Evolutionary conservation across 1,139 yeast genomes (phyloP).

Genomic region (Candida albicans): DNA sequence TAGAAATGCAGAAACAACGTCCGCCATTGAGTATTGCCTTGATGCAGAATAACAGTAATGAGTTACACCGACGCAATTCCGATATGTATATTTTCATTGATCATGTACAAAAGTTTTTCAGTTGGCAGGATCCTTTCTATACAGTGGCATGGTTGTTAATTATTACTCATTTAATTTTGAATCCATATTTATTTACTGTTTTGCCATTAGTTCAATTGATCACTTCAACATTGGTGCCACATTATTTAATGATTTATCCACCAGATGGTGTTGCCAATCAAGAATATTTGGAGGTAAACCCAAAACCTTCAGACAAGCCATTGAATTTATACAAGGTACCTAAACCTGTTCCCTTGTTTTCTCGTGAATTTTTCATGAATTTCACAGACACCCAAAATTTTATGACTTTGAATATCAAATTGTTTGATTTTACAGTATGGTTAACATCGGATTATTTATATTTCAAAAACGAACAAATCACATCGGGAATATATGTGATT

Average conservation of each 20-base stretch:
- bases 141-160: conserved; percentile 61
- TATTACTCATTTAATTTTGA: conserved; percentile 57
- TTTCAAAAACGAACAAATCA: conserved; percentile 63
- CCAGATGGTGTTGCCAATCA: conserved; percentile 28
- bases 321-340: conserved; percentile 53
- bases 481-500: conserved; percentile 51
- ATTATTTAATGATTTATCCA: conserved; percentile 50
- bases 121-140: conserved; percentile 65
- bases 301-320: conserved; percentile 57
- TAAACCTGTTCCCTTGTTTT: conserved; percentile 75
- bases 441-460: conserved; percentile 59
- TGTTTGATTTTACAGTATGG: conserved; percentile 57
- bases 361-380: conserved; percentile 75
- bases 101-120: conserved; percentile 49
- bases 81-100: conserved; percentile 62
- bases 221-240: conserved; percentile 65
- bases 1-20: conserved; percentile 58
- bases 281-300: conserved; percentile 37
- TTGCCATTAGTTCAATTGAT: conserved; percentile 57
- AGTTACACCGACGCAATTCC: conserved; percentile 64
- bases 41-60: conserved; percentile 70
- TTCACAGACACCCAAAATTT: conserved; percentile 84
- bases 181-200: conserved; percentile 57
- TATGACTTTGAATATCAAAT: conserved; percentile 65
- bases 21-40: conserved; percentile 69